A percentile compares a stretch with the other conserved stretches of the same genome.
Conservation (phyloP, 2,329 filamentous ascomycete species). For the Colletotrichum gloeosporioides region DNA sequence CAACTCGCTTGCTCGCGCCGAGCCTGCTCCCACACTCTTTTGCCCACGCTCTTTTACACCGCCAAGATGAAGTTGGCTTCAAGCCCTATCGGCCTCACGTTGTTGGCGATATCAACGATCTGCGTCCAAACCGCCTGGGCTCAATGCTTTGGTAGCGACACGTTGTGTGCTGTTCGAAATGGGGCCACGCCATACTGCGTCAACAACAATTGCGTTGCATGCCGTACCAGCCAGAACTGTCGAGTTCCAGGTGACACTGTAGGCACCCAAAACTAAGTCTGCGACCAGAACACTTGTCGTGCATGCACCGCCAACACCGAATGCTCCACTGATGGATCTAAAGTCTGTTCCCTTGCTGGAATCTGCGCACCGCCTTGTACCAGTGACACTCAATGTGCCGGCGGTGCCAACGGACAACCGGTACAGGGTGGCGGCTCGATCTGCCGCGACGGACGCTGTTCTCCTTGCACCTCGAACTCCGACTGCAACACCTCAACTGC, state of each 20-base stretch:
- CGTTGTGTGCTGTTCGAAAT: too few relatives aligned
- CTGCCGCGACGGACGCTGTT: not conserved
- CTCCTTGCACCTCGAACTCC: not conserved
- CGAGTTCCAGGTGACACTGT: not conserved
- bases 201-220: not conserved
- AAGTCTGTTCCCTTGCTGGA: not conserved
- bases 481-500: not conserved
- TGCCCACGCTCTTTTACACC: not conserved
- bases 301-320: not conserved
- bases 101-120: not conserved
- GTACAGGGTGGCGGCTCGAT: not conserved
- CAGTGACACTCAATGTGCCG: not conserved
- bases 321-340: not conserved
- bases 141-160: not conserved
- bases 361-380: not conserved
- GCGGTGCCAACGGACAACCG: not conserved
- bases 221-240: not conserved
- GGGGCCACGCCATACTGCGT: not conserved
- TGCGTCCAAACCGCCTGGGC: not conserved
- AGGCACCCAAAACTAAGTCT: not conserved
- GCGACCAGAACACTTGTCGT: not conserved
- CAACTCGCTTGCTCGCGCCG: not conserved
- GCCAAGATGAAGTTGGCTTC: not conserved
- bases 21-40: not conserved
- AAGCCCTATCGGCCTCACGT: not conserved